Evolutionary conservation across 768 basidiomycete species (phyloP).

Genomic region (Botryobasidium botryosum): DNA sequence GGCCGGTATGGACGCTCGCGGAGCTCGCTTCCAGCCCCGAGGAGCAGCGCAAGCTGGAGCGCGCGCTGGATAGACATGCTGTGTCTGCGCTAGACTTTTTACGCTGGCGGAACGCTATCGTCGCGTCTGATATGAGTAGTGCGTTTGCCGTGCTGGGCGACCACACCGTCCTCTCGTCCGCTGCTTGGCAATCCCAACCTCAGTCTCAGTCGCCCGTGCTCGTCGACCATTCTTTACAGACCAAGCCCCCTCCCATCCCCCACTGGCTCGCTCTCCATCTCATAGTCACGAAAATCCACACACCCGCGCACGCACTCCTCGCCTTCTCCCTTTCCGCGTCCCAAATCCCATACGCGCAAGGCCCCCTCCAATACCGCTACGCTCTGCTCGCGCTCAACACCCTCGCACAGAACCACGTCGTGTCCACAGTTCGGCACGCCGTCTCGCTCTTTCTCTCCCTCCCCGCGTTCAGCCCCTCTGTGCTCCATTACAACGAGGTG

Average conservation of each 20-base stretch:
- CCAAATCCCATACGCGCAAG: too few relatives aligned
- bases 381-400: too few relatives aligned
- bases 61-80: neutral
- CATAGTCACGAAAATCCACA: neutral
- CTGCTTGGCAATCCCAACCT: neutral
- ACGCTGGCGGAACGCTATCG: conserved; percentile 2
- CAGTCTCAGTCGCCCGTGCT: neutral
- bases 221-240: neutral
- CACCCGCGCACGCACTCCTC: neutral
- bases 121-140: neutral
- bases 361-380: too few relatives aligned
- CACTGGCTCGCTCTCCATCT: neutral
- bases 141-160: neutral
- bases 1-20: neutral
- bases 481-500: too few relatives aligned
- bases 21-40: neutral
- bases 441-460: too few relatives aligned
- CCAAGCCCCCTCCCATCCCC: neutral
- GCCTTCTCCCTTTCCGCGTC: too few relatives aligned
- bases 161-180: too few relatives aligned
- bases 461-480: too few relatives aligned
- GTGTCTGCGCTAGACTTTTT: neutral
- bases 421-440: too few relatives aligned
- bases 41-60: neutral
- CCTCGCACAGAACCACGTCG: too few relatives aligned